Percentiles rank a stretch among this genome's conserved stretches.
Conservation (phyloP, 176 grass and related monocot species). For the Zoysia pacifica region DNA sequence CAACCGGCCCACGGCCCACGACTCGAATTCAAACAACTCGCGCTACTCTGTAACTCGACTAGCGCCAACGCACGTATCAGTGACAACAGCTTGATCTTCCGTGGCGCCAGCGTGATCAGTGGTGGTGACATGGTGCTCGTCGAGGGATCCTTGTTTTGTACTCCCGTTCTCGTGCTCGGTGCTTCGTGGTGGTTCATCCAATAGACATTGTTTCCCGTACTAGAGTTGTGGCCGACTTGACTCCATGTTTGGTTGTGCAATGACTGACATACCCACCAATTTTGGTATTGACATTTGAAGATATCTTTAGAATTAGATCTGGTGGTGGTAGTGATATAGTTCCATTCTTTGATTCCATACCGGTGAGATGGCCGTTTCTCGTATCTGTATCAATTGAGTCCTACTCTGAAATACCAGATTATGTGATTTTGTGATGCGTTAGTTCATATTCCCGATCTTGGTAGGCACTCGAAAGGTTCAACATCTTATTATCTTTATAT, state of each 20-base stretch:
- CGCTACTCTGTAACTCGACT: too few relatives aligned
- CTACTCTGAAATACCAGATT: not conserved
- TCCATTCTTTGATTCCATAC: not conserved
- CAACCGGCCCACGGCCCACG: too few relatives aligned
- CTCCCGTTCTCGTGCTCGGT: not conserved
- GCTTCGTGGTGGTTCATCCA: slow-evolving; percentile 2
- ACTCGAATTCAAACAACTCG: too few relatives aligned
- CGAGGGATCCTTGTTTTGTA: not conserved
- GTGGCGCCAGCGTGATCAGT: not conserved
- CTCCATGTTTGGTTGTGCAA: slow-evolving; percentile 11
- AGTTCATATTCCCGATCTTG: not conserved
- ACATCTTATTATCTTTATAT: not conserved
- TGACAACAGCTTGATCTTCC: too few relatives aligned
- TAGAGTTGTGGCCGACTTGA: slow-evolving; percentile 21
- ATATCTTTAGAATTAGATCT: not conserved
- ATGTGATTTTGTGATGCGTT: not conserved
- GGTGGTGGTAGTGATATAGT: too few relatives aligned
- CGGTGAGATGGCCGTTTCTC: not conserved
- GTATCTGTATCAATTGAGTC: not conserved
- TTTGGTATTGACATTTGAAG: not conserved
- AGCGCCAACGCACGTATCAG: too few relatives aligned
- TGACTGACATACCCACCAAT: slow-evolving; percentile 21
- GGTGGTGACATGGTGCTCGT: not conserved
- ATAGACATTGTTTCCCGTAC: not conserved
- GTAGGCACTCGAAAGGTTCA: not conserved